A percentile compares a stretch with the other conserved stretches of the same genome.
Evolutionary conservation across 768 basidiomycete species (phyloP).

Genomic region (Gloeostereum incarnatum): DNA sequence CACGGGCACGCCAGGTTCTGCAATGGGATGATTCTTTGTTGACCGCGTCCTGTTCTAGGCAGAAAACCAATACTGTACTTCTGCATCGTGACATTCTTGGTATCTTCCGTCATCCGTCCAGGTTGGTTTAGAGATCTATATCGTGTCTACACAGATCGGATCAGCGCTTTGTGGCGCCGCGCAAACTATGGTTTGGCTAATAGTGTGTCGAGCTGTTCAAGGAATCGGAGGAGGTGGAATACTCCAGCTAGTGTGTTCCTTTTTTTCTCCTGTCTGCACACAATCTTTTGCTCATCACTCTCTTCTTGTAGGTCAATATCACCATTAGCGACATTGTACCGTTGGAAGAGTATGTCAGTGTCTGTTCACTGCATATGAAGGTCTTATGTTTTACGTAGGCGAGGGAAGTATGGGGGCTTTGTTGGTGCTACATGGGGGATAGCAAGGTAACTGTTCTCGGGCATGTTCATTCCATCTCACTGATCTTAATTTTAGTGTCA

Average conservation of each 20-base stretch:
- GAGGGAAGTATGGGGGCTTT: constrained; percentile 70
- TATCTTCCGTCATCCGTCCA: constrained; percentile 16
- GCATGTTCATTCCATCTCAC: not conserved
- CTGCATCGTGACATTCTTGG: constrained; percentile 60
- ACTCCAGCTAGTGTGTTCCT: constrained; percentile 44
- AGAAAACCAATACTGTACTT: constrained; percentile 66
- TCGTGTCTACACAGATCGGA: constrained; percentile 38
- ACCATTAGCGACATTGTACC: constrained; percentile 80
- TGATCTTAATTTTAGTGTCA: constrained; percentile 8
- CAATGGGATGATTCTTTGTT: too few relatives aligned
- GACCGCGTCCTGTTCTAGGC: too few relatives aligned
- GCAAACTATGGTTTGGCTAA: constrained; percentile 70
- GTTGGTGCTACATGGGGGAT: constrained; percentile 79
- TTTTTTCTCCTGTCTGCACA: not conserved
- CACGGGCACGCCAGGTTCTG: too few relatives aligned
- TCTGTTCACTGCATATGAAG: not conserved
- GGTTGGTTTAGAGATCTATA: constrained; percentile 1
- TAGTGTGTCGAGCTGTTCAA: constrained; percentile 69
- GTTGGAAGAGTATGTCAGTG: constrained; percentile 51
- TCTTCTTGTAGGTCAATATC: constrained; percentile 43
- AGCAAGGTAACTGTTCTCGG: constrained; percentile 25
- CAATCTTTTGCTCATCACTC: too few relatives aligned
- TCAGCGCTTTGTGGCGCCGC: constrained; percentile 79
- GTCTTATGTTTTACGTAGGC: constrained; percentile 26
- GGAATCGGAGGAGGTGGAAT: constrained; percentile 82